A percentile compares a stretch with the other conserved stretches of the same genome.
phyloP scores from a whole-genome alignment of 306 rosid genomes.

The Mimosa bimucronata region DNA sequence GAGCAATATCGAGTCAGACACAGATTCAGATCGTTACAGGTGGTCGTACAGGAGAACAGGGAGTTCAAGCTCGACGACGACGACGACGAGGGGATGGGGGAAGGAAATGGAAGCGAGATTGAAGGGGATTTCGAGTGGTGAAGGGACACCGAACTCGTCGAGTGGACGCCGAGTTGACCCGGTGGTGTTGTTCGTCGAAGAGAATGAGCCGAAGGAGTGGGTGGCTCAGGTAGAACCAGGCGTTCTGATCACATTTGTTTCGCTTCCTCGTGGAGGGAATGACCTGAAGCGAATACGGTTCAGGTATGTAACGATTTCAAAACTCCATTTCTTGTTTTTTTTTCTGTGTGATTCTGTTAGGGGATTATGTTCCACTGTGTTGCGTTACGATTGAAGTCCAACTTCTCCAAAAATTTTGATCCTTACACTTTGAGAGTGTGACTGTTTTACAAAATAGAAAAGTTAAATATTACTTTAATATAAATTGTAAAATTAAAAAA shows the following conservation, averaged over 20 bases:
- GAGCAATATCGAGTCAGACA: conserved; percentile 61
- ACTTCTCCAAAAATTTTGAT: too few relatives aligned
- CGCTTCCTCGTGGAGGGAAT: conserved; percentile 82
- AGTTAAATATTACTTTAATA: too few relatives aligned
- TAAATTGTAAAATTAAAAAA: too few relatives aligned
- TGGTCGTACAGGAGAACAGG: conserved; percentile 81
- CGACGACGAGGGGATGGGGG: conserved; percentile 81
- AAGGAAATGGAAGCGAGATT: conserved; percentile 94
- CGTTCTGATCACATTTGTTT: conserved; percentile 78
- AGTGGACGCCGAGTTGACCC: conserved; percentile 78
- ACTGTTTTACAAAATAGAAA: too few relatives aligned
- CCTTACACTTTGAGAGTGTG: too few relatives aligned
- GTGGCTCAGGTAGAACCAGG: conserved; percentile 91
- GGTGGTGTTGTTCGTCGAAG: conserved; percentile 73
- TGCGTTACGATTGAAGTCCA: too few relatives aligned
- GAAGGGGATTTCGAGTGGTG: conserved; percentile 90
- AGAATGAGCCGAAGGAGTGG: conserved; percentile 83
- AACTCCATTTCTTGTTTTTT: not conserved
- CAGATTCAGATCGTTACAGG: conserved; percentile 75
- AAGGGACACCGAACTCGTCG: conserved; percentile 76
- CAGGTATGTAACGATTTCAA: conserved; percentile 54
- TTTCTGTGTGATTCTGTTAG: too few relatives aligned
- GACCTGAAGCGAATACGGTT: conserved; percentile 83
- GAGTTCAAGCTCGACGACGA: conserved; percentile 75
- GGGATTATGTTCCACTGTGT: too few relatives aligned